Conservation (phyloP, 306 rosid species). For the Quercus bicolor region DNA sequence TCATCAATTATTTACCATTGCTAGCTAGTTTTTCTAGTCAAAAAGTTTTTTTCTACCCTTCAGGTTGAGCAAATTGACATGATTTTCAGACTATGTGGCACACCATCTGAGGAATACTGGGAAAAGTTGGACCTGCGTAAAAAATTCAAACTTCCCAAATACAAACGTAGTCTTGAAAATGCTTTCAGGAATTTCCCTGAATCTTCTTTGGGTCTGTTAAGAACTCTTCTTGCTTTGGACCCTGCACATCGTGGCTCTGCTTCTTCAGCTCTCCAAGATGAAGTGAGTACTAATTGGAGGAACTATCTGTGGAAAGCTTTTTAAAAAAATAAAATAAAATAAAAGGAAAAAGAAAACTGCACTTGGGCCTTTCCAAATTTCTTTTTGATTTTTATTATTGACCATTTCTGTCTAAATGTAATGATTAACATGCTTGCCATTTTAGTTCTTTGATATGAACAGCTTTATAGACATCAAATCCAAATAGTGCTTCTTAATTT, state of each 20-base stretch:
- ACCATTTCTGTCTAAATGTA: not conserved
- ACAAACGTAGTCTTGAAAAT: constrained; percentile 59
- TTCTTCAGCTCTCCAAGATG: constrained; percentile 60
- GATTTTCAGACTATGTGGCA: constrained; percentile 83
- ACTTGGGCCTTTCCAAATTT: not conserved
- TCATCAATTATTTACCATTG: not conserved
- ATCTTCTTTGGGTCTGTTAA: constrained; percentile 67
- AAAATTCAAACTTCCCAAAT: constrained; percentile 70
- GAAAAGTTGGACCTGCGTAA: constrained; percentile 54
- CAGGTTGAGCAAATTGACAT: constrained; percentile 92
- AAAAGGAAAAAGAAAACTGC: not conserved
- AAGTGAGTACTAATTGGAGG: constrained; percentile 36
- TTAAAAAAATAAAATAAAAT: not conserved
- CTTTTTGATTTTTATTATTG: no score
- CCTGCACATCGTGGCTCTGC: constrained; percentile 77
- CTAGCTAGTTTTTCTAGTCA: constrained; percentile 9
- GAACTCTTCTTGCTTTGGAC: constrained; percentile 72
- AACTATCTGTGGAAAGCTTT: not conserved
- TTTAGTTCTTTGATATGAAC: no score
- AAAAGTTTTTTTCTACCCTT: constrained; percentile 21
- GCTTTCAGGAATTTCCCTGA: constrained; percentile 60
- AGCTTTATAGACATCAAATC: no score
- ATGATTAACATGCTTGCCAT: not conserved
- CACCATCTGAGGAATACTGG: constrained; percentile 93
- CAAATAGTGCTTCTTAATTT: no score